Evolutionary conservation across 257 asterid species (phyloP), one percentile per base, ranked within the genome.

Genomic region (Solanum chiquidenum): DNA sequence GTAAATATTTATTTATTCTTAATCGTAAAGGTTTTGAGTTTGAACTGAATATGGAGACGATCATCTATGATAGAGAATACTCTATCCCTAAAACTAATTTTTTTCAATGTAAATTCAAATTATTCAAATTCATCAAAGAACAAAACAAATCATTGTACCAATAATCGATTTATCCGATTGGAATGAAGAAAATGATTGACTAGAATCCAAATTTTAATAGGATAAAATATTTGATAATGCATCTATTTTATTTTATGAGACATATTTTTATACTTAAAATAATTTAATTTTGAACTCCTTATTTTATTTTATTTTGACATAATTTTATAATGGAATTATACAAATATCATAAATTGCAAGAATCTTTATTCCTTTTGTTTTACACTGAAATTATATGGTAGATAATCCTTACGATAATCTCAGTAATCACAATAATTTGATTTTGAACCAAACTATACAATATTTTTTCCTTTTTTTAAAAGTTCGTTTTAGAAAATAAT

Each of bases 21-120:
- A 12, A 44, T 44, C 5, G 16, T 44, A 4, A 5, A 46, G 7
- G 20, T 13, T 46, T 46, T 44, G 0, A 12, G 2, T 23, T 9
- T 20, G 1, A 60, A 6, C 1, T 60, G 3, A n/a, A 23, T 60
- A 60, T 21, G 3, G 0, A 23, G 1, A 20, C 2, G 0, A 21
- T 23, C 12, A 2, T 23, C 3, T 49, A 1, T 49, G 1, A 58
- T 8, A 58, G 25, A 1, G 5, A 52, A 6, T 52, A 52, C 9
- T 52, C 20, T 21, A 60, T 60, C 2, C 3, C 3, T 8, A 23
- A 9, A 60, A 18, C 5, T 60, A 1, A 0, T 3, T 3, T 0
- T 23, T 21, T 21, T 60, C 6, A 60, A 21, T 60, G 1, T 21
- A 2, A 60, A 23, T 64, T 5, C 3, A 64, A 64, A 10, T 5